A percentile compares a stretch with the other conserved stretches of the same genome.
These are phyloP conservation scores for Rhizoclosmatium sp. DNA, from an alignment of 192 early-diverging fungal species.

Conservation along the genomic window DNA sequence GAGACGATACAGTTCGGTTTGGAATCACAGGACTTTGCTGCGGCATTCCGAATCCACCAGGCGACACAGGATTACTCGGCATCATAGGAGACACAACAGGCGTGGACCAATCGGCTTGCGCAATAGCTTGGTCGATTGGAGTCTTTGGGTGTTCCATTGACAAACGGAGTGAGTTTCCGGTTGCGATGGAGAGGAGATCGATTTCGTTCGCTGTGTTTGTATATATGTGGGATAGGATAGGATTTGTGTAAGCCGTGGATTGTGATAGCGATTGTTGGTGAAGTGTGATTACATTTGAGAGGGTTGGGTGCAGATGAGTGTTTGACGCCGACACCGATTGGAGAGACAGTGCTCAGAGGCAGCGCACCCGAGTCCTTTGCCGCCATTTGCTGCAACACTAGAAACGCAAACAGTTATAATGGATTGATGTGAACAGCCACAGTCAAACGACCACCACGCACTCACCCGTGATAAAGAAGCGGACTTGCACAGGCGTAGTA, in stretches of 20 bases:
- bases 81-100: neutral
- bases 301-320: conserved; percentile 9
- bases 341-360: conserved; percentile 9
- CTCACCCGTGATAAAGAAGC: conserved; percentile 83
- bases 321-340: conserved; percentile 2
- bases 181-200: conserved; percentile 30
- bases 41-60: conserved; percentile 1
- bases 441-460: neutral
- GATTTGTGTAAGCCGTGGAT: neutral
- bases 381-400: conserved; percentile 90
- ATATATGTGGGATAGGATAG: neutral
- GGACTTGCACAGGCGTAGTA: conserved; percentile 88
- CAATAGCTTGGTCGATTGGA: conserved; percentile 53
- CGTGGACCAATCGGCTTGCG: conserved; percentile 56
- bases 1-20: conserved; percentile 10
- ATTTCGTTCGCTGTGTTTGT: conserved; percentile 3
- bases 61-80: neutral
- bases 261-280: too few species aligned
- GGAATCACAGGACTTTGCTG: conserved; percentile 8
- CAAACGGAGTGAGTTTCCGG: conserved; percentile 26
- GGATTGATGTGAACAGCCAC: neutral
- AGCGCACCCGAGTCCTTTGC: conserved; percentile 67
- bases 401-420: neutral
- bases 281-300: neutral
- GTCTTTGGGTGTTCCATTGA: conserved; percentile 48